Conservation (phyloP, 208 protist genomes). For the Lotmaria passim region DNA sequence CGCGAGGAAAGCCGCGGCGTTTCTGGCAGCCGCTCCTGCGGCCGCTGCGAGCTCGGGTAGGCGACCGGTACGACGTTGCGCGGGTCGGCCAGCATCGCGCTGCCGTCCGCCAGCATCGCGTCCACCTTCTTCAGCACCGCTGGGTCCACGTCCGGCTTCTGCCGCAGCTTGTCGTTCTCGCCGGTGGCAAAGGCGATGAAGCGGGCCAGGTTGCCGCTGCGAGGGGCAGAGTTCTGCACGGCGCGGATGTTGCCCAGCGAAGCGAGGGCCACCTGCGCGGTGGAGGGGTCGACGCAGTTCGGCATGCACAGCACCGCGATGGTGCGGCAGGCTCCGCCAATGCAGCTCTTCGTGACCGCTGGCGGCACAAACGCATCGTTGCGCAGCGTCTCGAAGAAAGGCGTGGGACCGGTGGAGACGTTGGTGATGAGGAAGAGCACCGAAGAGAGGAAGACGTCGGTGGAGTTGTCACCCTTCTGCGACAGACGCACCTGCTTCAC, state of each 20-base stretch:
- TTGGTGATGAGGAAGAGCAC: conserved; percentile 48
- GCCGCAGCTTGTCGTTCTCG: conserved; percentile 48
- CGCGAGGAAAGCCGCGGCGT: conserved; percentile 31
- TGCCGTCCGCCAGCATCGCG: conserved; percentile 54
- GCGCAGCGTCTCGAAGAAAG: conserved; percentile 45
- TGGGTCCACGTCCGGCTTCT: conserved; percentile 40
- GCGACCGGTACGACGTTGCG: conserved; percentile 39
- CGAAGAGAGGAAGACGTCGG: conserved; percentile 61
- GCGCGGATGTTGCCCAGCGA: conserved; percentile 37
- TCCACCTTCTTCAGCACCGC: conserved; percentile 45
- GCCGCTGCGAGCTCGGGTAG: conserved; percentile 43
- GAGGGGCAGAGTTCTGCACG: conserved; percentile 47
- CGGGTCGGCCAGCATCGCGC: conserved; percentile 53
- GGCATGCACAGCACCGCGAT: conserved; percentile 46
- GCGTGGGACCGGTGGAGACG: conserved; percentile 14
- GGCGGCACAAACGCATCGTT: conserved; percentile 40
- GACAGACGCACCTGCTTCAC: conserved; percentile 59
- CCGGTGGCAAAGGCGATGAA: conserved; percentile 54
- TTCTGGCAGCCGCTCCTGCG: conserved; percentile 7
- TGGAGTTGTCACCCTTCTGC: conserved; percentile 28
- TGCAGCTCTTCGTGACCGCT: conserved; percentile 45
- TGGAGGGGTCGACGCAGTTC: conserved; percentile 17
- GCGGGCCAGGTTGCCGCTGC: conserved; percentile 65
- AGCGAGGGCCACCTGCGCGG: conserved; percentile 21
- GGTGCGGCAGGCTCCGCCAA: conserved; percentile 60